phyloP scores from a whole-genome alignment of 306 rosid species.

The Castanea crenata region DNA sequence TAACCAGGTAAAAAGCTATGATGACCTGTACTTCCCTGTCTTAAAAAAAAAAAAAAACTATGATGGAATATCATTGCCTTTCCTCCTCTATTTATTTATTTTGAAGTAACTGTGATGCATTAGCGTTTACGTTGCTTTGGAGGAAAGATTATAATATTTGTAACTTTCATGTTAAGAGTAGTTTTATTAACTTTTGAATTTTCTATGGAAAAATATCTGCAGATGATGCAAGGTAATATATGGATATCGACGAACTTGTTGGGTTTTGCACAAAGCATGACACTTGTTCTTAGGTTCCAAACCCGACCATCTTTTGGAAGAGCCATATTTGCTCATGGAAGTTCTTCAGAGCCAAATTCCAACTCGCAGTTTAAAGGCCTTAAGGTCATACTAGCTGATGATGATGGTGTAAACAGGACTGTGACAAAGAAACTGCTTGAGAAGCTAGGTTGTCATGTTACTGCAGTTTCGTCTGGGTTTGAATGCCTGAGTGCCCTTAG shows the following conservation, averaged over 20 bases:
- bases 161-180: not conserved
- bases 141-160: not conserved
- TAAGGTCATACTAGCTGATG: slow-evolving; percentile 58
- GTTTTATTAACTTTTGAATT: slow-evolving; percentile 23
- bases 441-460: slow-evolving; percentile 79
- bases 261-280: slow-evolving; percentile 63
- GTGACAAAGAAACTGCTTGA: slow-evolving; percentile 81
- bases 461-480: slow-evolving; percentile 67
- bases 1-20: too few relatives aligned
- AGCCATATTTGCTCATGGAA: slow-evolving; percentile 28
- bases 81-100: not conserved
- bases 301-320: slow-evolving; percentile 40
- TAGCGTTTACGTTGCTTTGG: not conserved
- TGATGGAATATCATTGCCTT: not conserved
- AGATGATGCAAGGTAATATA: slow-evolving; percentile 90
- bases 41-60: not conserved
- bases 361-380: slow-evolving; percentile 57
- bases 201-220: slow-evolving; percentile 28
- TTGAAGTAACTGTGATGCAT: not conserved
- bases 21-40: too few relatives aligned
- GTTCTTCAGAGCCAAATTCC: slow-evolving; percentile 26
- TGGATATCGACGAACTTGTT: slow-evolving; percentile 50
- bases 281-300: slow-evolving; percentile 68
- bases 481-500: slow-evolving; percentile 57
- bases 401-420: slow-evolving; percentile 58